Base-by-base conservation (phyloP, 768 basidiomycete species). In the Mycena vulgaris region DNA sequence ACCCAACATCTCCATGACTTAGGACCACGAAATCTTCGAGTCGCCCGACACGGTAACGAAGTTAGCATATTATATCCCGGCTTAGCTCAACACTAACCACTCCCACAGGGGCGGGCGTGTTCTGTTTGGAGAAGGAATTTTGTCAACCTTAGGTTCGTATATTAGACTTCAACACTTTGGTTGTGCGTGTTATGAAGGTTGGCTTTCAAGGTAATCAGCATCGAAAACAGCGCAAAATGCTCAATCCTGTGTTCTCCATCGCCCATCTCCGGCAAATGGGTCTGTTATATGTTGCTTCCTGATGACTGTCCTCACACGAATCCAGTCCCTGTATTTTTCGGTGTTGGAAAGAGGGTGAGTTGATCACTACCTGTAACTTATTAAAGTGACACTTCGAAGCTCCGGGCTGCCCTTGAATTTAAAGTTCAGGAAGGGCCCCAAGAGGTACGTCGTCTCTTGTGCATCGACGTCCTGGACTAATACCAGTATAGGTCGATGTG, bases 241-340 rank as follows among this genome's bases (percentile, higher is more conserved):
- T 87, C 21, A 85, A 83, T 59, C 85, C 86, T 0, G 82, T 85
- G 0, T 87, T 87, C 69, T 83, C 84, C 1, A 76, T 76, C 21
- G 71, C 75, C 0, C 83, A 86, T 68, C 79, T 86, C 79, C 82
- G 84, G 17, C 70, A 82, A 35, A 80, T 83, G 80, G 71, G 83
- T 81, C 62, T 49, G 75, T 66, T 47, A 25, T 35, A 1, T 13
- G 48, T 23, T 35, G 13, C 19, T 49, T 17, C 65, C 40, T 7
- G 52, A n/a, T 27, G 7, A 52, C 7, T 17, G 13, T n/a, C 2
- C 27, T 28, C 31, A 23, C 35, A 53, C 21, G n/a, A 25, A 27
- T 11, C 2, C 70, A 82, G 81, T 81, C 3, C 83, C 83, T 1
- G 75, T 78, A 2, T 83, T 68, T 21, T 57, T 49, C 37, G 35